These are phyloP conservation scores for Candida yuanshanica DNA, from an alignment of 805 yeast species.

Conservation along the genomic window DNA sequence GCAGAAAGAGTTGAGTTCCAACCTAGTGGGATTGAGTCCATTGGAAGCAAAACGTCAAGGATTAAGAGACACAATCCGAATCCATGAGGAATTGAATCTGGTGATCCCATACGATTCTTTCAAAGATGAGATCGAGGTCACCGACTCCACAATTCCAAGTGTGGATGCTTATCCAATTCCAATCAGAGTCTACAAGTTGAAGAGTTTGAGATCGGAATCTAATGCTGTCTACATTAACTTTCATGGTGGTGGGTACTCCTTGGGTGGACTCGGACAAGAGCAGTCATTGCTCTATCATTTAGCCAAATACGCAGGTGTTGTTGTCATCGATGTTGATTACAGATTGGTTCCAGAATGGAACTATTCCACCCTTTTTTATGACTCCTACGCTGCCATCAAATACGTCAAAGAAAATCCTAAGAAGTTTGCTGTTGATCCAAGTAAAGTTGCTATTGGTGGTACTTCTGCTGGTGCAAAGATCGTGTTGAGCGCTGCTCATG, in stretches of 20 bases:
- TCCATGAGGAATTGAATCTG: not conserved
- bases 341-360: conserved; percentile 43
- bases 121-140: not conserved
- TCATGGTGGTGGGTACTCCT: conserved; percentile 7
- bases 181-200: not conserved
- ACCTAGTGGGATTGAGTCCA: too few species aligned
- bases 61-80: not conserved
- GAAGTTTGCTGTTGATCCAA: not conserved
- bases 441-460: conserved; percentile 2
- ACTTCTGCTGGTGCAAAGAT: conserved; percentile 3
- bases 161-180: not conserved
- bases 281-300: conserved; percentile 3
- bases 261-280: conserved; percentile 1
- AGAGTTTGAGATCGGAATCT: not conserved
- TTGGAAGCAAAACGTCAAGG: too few species aligned
- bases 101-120: not conserved
- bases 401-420: not conserved
- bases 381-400: conserved; percentile 29
- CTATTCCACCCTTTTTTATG: conserved; percentile 41
- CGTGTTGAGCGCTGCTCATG: not conserved
- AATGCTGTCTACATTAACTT: conserved; percentile 3
- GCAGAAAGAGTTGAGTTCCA: not conserved
- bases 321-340: conserved; percentile 39
- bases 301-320: not conserved
- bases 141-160: not conserved